Percentiles rank a stretch among this genome's conserved stretches.
phyloP scores from a whole-genome alignment of 2,329 filamentous ascomycete species.

The Gliomastix tumulicola region DNA sequence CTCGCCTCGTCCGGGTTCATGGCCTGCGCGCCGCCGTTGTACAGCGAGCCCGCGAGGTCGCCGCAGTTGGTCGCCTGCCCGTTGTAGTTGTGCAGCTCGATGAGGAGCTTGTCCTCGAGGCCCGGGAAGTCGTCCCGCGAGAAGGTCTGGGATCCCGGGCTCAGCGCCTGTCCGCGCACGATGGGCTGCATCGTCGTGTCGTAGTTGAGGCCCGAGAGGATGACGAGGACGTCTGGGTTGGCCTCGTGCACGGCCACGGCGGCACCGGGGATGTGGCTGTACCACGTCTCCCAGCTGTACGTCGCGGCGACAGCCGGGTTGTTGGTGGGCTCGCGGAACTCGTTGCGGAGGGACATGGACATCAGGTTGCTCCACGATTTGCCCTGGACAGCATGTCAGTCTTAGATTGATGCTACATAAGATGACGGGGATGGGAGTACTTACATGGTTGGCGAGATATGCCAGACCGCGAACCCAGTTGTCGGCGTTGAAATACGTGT shows the following conservation, averaged over 20 bases:
- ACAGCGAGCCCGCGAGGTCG: conserved; percentile 35
- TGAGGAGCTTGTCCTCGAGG: conserved; percentile 46
- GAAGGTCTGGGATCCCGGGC: conserved; percentile 37
- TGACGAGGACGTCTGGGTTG: conserved; percentile 46
- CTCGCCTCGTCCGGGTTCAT: conserved; percentile 27
- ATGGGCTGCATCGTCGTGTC: conserved; percentile 48
- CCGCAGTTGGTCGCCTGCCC: conserved; percentile 40
- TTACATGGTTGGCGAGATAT: conserved; percentile 54
- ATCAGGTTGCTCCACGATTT: conserved; percentile 38
- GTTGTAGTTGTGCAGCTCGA: conserved; percentile 57
- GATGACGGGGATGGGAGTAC: conserved; percentile 7
- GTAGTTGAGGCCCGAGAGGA: conserved; percentile 51
- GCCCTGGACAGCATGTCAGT: conserved; percentile 19
- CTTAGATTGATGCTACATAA: conserved; percentile 9
- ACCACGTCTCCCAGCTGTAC: conserved; percentile 53
- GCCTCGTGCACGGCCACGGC: conserved; percentile 40
- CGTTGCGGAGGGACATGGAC: conserved; percentile 47
- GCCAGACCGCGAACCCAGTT: conserved; percentile 55
- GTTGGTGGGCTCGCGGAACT: conserved; percentile 37
- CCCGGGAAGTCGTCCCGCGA: conserved; percentile 35
- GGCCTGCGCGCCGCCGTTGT: conserved; percentile 45
- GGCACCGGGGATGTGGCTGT: conserved; percentile 39
- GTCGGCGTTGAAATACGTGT: conserved; percentile 46
- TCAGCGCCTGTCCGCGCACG: conserved; percentile 37
- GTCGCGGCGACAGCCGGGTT: conserved; percentile 19